Evolutionary conservation across 352 stramenopile species (phyloP).

Genomic region (Phytopythium delawarense): DNA sequence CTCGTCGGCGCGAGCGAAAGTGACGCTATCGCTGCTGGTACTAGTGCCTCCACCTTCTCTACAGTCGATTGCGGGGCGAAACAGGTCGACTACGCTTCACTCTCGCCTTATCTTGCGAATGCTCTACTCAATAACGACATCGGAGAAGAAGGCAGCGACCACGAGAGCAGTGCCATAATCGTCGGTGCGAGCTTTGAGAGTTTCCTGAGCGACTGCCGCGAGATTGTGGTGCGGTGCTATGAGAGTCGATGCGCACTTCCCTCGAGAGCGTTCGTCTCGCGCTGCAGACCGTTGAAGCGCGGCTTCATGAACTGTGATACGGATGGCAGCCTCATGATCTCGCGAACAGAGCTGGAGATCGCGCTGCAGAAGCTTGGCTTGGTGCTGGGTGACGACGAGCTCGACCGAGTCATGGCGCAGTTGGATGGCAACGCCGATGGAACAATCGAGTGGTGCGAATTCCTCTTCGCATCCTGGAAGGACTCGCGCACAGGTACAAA

Average conservation of each 20-base stretch:
- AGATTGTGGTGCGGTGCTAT: conserved; percentile 15
- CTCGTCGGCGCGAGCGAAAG: conserved; percentile 21
- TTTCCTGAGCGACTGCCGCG: conserved; percentile 17
- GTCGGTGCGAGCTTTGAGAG: conserved; percentile 18
- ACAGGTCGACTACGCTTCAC: not conserved
- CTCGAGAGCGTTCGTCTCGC: conserved; percentile 24
- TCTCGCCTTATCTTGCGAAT: not conserved
- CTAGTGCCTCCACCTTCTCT: conserved; percentile 1
- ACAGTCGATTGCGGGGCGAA: not conserved
- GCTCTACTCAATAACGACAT: not conserved
- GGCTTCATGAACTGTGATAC: conserved; percentile 39
- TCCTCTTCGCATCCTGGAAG: conserved; percentile 31
- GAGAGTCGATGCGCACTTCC: conserved; percentile 15
- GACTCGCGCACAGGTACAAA: conserved; percentile 14
- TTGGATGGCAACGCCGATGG: conserved; percentile 35
- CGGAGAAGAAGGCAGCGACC: not conserved
- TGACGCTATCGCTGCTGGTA: conserved; percentile 3
- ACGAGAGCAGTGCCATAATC: not conserved
- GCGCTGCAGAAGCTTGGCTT: conserved; percentile 52
- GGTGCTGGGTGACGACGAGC: conserved; percentile 23
- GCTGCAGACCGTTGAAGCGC: conserved; percentile 41
- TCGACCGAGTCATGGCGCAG: conserved; percentile 22
- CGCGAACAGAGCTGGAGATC: conserved; percentile 40
- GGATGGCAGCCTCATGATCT: conserved; percentile 27
- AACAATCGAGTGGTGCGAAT: conserved; percentile 43